Conservation (phyloP, 176 grass and related monocot genomes). For the Carex scoparia region DNA sequence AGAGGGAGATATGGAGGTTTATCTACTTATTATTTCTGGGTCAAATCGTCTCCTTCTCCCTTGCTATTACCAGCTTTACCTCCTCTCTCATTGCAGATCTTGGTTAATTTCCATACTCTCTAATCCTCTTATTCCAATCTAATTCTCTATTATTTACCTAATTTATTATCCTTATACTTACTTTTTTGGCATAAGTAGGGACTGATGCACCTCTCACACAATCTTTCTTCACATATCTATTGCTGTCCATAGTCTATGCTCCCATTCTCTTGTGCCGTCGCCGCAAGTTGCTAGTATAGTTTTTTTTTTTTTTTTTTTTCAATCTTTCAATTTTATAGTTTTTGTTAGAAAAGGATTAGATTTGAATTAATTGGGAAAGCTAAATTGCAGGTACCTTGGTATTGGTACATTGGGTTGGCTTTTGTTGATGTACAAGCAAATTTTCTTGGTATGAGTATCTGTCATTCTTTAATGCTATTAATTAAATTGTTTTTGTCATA, state of each 20-base stretch:
- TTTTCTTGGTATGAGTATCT: constrained; percentile 52
- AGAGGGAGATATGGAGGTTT: constrained; percentile 40
- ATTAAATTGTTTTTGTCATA: background rate
- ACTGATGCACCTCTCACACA: constrained; percentile 70
- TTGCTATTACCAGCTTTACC: constrained; percentile 57
- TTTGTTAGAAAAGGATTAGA: background rate
- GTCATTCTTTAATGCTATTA: background rate
- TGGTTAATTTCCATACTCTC: constrained; percentile 27
- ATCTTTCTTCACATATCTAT: constrained; percentile 61
- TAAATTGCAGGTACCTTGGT: constrained; percentile 73
- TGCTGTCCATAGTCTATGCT: constrained; percentile 51
- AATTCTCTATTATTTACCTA: background rate
- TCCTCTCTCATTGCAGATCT: constrained; percentile 66
- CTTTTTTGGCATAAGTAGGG: constrained; percentile 35
- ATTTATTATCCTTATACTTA: background rate
- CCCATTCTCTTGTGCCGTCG: constrained; percentile 45
- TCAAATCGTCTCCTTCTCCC: constrained; percentile 68
- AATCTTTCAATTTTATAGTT: background rate
- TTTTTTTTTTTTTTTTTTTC: no score
- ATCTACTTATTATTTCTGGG: constrained; percentile 53
- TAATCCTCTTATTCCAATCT: background rate
- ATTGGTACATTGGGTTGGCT: constrained; percentile 71
- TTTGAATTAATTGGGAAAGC: constrained; percentile 15
- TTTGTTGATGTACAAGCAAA: constrained; percentile 75
- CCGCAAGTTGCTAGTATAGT: constrained; percentile 42